A percentile compares a stretch with the other conserved stretches of the same genome.
Evolutionary conservation across 192 early-diverging fungal species (phyloP).

Genomic region (Haplosporangium gracile): DNA sequence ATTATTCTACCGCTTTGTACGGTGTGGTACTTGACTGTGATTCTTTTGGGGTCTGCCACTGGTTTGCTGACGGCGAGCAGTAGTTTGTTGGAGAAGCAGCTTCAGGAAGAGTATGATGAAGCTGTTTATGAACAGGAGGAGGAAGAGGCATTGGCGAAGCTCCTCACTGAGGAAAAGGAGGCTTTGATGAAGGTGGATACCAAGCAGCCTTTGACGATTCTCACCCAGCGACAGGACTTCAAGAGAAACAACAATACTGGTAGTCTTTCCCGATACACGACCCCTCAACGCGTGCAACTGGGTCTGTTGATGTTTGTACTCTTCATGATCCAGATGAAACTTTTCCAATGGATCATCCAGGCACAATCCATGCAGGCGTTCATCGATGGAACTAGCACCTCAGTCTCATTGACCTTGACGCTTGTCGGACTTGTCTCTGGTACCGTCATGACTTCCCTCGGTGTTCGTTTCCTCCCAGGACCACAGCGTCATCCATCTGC

Average conservation of each 20-base stretch:
- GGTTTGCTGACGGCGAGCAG: slow-evolving; percentile 39
- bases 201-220: background rate
- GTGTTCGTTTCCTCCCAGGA: background rate
- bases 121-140: background rate
- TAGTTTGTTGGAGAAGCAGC: slow-evolving; percentile 25
- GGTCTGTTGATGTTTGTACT: slow-evolving; percentile 7
- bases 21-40: slow-evolving; percentile 23
- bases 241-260: background rate
- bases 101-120: background rate
- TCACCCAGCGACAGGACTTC: background rate
- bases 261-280: slow-evolving; percentile 1
- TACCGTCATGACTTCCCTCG: slow-evolving; percentile 16
- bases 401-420: slow-evolving; percentile 21
- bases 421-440: slow-evolving; percentile 18
- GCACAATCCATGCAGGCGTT: background rate
- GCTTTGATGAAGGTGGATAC: background rate
- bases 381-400: background rate
- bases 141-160: background rate
- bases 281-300: background rate
- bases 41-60: slow-evolving; percentile 27
- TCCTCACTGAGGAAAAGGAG: background rate
- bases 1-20: slow-evolving; percentile 20
- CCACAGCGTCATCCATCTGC: background rate
- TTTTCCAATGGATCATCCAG: slow-evolving; percentile 39
- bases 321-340: slow-evolving; percentile 28